Evolutionary conservation across 2,329 filamentous ascomycete species (phyloP).

Genomic region (Bertia moriformis): DNA sequence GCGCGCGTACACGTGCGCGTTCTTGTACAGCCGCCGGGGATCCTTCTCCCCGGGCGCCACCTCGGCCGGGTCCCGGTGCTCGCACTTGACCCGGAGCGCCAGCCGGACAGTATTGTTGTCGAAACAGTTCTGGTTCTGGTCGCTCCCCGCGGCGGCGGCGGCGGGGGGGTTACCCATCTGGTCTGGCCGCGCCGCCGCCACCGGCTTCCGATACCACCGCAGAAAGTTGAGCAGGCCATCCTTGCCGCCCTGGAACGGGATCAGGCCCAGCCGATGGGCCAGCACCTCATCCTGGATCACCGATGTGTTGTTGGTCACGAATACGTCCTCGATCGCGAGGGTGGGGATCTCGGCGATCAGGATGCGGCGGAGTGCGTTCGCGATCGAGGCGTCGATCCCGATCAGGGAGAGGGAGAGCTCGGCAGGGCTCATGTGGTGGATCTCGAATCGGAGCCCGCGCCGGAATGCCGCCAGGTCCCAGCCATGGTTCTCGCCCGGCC

Average conservation of each 20-base stretch:
- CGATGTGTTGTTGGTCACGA: slow-evolving; percentile 89
- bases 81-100: slow-evolving; percentile 61
- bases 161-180: no score
- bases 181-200: slow-evolving; percentile 39
- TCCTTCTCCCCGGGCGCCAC: slow-evolving; percentile 63
- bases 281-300: slow-evolving; percentile 97
- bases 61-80: slow-evolving; percentile 66
- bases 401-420: slow-evolving; percentile 82
- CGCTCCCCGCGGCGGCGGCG: no score
- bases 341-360: slow-evolving; percentile 88
- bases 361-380: slow-evolving; percentile 94
- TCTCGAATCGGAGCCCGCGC: slow-evolving; percentile 56
- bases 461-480: slow-evolving; percentile 67
- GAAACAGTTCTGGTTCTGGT: no score
- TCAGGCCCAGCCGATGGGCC: slow-evolving; percentile 76
- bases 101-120: slow-evolving; percentile 88
- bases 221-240: slow-evolving; percentile 70
- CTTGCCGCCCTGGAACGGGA: slow-evolving; percentile 71
- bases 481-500: slow-evolving; percentile 70
- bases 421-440: slow-evolving; percentile 67
- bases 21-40: slow-evolving; percentile 69
- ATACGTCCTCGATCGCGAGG: slow-evolving; percentile 85
- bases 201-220: slow-evolving; percentile 69
- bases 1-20: slow-evolving; percentile 69
- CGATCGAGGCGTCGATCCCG: slow-evolving; percentile 79